Base-by-base conservation (phyloP, 129 eudicot genomes). In the Oenanthe sinensis region DNA sequence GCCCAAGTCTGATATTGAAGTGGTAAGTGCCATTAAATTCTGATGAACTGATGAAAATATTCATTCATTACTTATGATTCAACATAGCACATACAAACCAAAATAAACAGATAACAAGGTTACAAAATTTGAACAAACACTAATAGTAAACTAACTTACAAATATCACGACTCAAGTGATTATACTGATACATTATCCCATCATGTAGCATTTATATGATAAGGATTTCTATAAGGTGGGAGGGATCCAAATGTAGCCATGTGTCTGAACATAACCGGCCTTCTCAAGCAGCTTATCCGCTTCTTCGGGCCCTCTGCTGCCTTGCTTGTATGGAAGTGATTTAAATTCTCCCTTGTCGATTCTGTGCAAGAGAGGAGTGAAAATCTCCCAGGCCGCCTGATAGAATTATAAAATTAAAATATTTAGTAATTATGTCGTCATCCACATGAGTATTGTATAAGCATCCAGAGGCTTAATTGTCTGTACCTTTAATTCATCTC, bases 301-400 rank as follows among this genome's bases (percentile, higher is more conserved):
- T 87, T 87, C 89, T 39, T 67, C 93, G 0, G 98, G 98, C 24
- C 98, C 98, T 77, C 98, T 79, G 83, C 92, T 94, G 26, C 96
- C 97, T 0, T 92, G 90, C 87, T 90, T 91, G 91, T 94, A 94
- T 69, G 89, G 85, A 75, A 91, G 85, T 4, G 93, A 75, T 83
- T 91, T 91, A 54, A 91, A 40, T 77, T 91, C 92, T 45, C 97
- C 96, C n/a, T 81, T 74, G 24, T 94, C 97, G 36, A 94, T 94
- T 86, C 85, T 90, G 91, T 91, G 98, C 75, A 94, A 82, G 40
- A 94, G 92, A 77, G 98, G 98, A 11, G 98, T 94, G 88, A 94
- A 94, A 24, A 94, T 94, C 96, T 94, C 91, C 98, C 98, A 91
- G 0, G 98, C 98, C 69, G 96, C 97, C 98, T 94, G 85, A 62